Conservation (phyloP, 495 filamentous ascomycete species). For the Podospora anserina region DNA sequence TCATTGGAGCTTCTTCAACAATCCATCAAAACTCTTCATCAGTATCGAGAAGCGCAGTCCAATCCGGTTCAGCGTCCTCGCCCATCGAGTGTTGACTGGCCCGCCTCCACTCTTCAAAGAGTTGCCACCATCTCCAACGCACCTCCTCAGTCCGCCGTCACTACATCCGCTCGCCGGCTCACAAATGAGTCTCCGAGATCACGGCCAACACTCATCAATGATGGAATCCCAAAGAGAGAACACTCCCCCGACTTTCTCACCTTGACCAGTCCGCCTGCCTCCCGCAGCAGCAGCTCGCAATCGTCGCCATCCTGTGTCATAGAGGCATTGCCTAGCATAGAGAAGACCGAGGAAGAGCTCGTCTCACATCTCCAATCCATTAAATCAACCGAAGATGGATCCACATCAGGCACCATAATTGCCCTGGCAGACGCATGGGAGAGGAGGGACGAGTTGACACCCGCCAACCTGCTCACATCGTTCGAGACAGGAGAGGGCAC, state of each 20-base stretch:
- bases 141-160: constrained; percentile 5
- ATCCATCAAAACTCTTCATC: constrained; percentile 35
- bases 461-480: constrained; percentile 33
- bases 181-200: constrained; percentile 15
- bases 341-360: constrained; percentile 33
- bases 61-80: neutral
- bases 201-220: constrained; percentile 23
- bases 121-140: constrained; percentile 20
- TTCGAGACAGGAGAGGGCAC: constrained; percentile 25
- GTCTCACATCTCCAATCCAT: constrained; percentile 35
- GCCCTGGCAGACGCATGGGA: constrained; percentile 38
- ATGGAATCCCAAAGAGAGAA: constrained; percentile 29
- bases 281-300: constrained; percentile 1
- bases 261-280: constrained; percentile 8
- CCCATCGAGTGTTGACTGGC: constrained; percentile 10
- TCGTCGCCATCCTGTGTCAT: constrained; percentile 23
- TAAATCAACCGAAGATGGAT: constrained; percentile 24
- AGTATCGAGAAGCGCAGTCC: constrained; percentile 29
- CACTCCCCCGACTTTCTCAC: constrained; percentile 30
- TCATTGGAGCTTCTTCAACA: constrained; percentile 36
- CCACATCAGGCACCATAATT: constrained; percentile 29
- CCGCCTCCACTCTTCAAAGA: constrained; percentile 16
- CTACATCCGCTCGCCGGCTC: constrained; percentile 6
- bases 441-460: constrained; percentile 33
- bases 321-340: neutral